Evolutionary conservation across 208 protist species (phyloP).

Genomic region (Leishmania arabica): DNA sequence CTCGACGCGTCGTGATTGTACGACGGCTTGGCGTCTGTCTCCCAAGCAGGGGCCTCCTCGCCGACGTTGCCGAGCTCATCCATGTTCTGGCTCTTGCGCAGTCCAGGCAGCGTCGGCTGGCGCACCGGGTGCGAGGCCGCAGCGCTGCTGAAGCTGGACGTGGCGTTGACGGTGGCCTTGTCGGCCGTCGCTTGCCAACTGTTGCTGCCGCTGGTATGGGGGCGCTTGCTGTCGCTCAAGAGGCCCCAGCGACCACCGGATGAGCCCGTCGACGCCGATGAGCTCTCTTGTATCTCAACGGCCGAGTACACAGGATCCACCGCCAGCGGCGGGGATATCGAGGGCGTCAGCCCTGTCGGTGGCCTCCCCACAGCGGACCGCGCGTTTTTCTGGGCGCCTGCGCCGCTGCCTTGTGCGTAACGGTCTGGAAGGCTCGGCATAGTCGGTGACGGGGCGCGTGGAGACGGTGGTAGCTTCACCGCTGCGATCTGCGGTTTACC

Average conservation of each 20-base stretch:
- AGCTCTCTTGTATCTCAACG: conserved; percentile 15
- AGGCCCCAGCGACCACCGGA: background rate
- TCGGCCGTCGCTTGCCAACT: background rate
- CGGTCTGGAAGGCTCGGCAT: conserved; percentile 14
- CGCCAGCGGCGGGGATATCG: background rate
- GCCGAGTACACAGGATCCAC: conserved; percentile 19
- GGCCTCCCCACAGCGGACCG: background rate
- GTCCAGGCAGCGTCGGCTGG: background rate
- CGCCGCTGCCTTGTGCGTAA: conserved; percentile 10
- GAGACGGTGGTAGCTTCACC: background rate
- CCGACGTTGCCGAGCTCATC: conserved; percentile 24
- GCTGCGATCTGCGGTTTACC: background rate
- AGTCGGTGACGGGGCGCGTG: background rate
- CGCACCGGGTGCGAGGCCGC: background rate
- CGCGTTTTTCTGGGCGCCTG: background rate
- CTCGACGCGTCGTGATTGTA: background rate
- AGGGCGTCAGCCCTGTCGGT: background rate
- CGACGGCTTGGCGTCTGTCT: background rate
- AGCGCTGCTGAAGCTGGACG: background rate
- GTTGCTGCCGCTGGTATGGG: conserved; percentile 2
- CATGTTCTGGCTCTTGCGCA: conserved; percentile 11
- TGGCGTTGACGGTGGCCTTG: background rate
- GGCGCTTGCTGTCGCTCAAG: conserved; percentile 1
- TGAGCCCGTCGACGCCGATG: background rate
- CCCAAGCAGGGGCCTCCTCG: background rate